phyloP scores from a whole-genome alignment of 345 rosid species.

The Lepidium aucheri region DNA sequence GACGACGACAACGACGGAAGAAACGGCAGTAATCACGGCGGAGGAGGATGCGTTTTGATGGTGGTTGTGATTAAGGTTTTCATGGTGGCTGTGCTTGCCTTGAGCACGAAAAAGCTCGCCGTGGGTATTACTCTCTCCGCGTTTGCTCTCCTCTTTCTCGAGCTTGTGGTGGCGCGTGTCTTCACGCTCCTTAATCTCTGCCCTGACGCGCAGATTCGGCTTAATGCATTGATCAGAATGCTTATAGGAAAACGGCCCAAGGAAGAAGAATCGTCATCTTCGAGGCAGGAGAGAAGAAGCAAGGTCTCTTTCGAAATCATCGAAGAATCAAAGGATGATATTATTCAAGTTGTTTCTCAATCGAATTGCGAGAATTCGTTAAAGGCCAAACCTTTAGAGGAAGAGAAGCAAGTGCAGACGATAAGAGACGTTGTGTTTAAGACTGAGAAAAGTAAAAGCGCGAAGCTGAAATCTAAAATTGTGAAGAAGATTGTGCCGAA shows the following conservation, averaged over 20 bases:
- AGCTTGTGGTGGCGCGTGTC: slow-evolving; percentile 31
- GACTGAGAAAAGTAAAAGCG: slow-evolving; percentile 22
- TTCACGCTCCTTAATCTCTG: slow-evolving; percentile 26
- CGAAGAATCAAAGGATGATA: slow-evolving; percentile 3
- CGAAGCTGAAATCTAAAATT: slow-evolving; percentile 39
- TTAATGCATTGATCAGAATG: slow-evolving; percentile 14
- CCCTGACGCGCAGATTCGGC: not conserved
- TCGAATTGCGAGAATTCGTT: not conserved
- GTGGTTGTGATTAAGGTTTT: slow-evolving; percentile 35
- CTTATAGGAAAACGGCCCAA: not conserved
- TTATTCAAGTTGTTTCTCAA: not conserved
- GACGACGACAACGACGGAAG: not conserved
- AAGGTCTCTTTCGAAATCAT: not conserved
- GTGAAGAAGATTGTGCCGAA: slow-evolving; percentile 55
- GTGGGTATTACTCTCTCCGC: slow-evolving; percentile 60
- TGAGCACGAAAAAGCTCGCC: slow-evolving; percentile 44
- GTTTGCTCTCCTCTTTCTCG: slow-evolving; percentile 43
- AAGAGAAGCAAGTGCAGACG: slow-evolving; percentile 6
- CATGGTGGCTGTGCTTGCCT: slow-evolving; percentile 44
- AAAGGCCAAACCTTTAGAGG: not conserved
- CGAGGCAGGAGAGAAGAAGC: not conserved
- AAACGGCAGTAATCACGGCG: not conserved
- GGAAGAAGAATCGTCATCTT: not conserved
- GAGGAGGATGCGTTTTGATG: slow-evolving; percentile 18
- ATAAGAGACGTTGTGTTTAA: slow-evolving; percentile 16